Base-by-base conservation (phyloP, 1,284 basidiomycete species). In the Cystobasidium pallidum region DNA sequence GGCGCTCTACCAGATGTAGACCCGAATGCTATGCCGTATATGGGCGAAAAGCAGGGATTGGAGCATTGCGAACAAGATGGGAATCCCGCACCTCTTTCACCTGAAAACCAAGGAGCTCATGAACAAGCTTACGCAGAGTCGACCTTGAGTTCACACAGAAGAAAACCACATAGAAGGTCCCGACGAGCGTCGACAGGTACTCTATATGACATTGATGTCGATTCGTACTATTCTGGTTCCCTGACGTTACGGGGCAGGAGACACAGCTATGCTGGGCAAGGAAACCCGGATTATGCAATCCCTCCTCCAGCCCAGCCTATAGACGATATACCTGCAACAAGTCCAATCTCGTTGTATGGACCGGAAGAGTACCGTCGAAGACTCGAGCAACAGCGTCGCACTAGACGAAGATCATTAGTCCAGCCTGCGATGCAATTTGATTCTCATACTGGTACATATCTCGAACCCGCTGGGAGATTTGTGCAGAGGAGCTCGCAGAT, bases 291-390 rank as follows among this genome's bases (percentile, higher is more conserved):
- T 34, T 57, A 57, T 28, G 19, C 19, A 19, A 32, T 57, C 10
- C 54, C 54, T 17, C 54, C 54, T 0, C 32, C 32, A n/a, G 54
- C 54, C n/a, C 54, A 24, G 11, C 30, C 54, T n/a, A 21, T 34
- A 3, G 32, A 57, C n/a, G 54, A 57, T 28, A 21, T 24, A 32
- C 51, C 19, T 1, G 47, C 61, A 11, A 36, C 68, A 17, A 62
- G 59, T 34, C 68, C 68, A n/a, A 71, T 71, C 24, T 63, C 59
- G 3, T 39, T 71, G 28, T 71, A 71, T 57, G 68, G 55, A n/a
- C 68, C 68, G 6, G 32, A 63, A 64, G 68, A 62, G 17, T 59
- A 59, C 30, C 59, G 28, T 26, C 59, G 61, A 11, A 32, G 55
- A 36, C 7, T 59, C 2, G 68, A 71, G 30, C 30, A 51, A n/a